Evolutionary conservation across 768 basidiomycete species (phyloP).

Genomic region (Termitomyces sp.): DNA sequence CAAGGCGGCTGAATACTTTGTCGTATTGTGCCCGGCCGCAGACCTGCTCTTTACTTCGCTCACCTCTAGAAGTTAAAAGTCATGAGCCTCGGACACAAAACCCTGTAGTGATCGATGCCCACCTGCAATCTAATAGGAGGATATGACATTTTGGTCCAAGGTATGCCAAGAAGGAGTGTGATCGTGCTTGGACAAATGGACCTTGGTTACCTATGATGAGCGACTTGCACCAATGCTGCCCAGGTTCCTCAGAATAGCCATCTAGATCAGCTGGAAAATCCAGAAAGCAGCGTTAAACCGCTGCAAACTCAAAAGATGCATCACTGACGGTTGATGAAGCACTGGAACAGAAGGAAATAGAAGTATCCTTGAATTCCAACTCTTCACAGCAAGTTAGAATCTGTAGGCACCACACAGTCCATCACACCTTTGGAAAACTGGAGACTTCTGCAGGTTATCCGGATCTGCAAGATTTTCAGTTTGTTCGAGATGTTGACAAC

Average conservation of each 20-base stretch:
- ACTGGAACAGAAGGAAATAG: constrained; percentile 92
- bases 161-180: constrained; percentile 77
- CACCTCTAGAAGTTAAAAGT: constrained; percentile 48
- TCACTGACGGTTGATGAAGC: constrained; percentile 70
- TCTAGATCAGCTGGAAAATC: constrained; percentile 56
- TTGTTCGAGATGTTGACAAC: neutral
- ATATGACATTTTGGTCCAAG: constrained; percentile 76
- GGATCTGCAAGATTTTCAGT: constrained; percentile 47
- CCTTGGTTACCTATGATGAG: constrained; percentile 72
- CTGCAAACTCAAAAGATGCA: neutral
- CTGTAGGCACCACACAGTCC: neutral
- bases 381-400: constrained; percentile 25
- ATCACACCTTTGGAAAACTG: constrained; percentile 65
- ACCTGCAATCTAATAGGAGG: constrained; percentile 81
- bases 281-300: neutral
- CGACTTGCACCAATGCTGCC: constrained; percentile 62
- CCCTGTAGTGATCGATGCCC: constrained; percentile 16
- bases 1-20: constrained; percentile 61
- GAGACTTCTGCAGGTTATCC: constrained; percentile 66
- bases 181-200: constrained; percentile 71
- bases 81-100: neutral
- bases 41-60: constrained; percentile 77
- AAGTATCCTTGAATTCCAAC: constrained; percentile 87
- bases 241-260: constrained; percentile 57
- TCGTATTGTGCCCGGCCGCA: constrained; percentile 71